phyloP scores from a whole-genome alignment of 176 grass and related monocot genomes.

The Panicum miliaceum region DNA sequence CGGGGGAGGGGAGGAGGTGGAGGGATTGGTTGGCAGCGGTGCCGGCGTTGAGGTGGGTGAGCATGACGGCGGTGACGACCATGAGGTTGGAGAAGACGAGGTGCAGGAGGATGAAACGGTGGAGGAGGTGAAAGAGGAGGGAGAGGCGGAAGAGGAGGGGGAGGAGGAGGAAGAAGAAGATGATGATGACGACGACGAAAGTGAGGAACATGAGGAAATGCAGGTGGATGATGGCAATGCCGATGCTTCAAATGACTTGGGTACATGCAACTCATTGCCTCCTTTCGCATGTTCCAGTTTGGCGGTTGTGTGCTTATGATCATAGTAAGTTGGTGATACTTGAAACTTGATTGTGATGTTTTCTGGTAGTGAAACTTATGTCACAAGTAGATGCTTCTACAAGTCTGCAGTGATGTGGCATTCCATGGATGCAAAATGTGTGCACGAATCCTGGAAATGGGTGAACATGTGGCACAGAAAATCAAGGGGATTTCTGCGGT shows the following conservation, averaged over 20 bases:
- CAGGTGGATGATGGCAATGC: slow-evolving; percentile 38
- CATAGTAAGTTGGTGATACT: background rate
- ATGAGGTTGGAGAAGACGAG: background rate
- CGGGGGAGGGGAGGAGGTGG: slow-evolving; percentile 24
- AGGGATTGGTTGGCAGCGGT: slow-evolving; percentile 10
- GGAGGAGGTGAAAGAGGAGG: background rate
- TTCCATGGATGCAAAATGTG: background rate
- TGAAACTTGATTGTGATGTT: background rate
- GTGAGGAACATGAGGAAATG: background rate
- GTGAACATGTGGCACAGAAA: background rate
- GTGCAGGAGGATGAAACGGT: background rate
- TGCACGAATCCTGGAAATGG: background rate
- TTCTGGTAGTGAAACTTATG: slow-evolving; percentile 10
- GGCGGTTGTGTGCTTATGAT: background rate
- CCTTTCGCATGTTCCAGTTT: background rate
- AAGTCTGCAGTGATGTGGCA: background rate
- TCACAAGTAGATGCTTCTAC: background rate
- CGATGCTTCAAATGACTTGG: slow-evolving; percentile 34
- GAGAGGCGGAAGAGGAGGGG: background rate
- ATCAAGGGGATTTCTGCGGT: background rate
- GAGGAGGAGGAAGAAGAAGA: background rate
- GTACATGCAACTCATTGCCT: background rate
- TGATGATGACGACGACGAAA: background rate
- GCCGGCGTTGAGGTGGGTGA: background rate
- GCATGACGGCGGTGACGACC: background rate